Evolutionary conservation across 106 monocot genomes (phyloP).

Genomic region (Narthecium ossifragum): DNA sequence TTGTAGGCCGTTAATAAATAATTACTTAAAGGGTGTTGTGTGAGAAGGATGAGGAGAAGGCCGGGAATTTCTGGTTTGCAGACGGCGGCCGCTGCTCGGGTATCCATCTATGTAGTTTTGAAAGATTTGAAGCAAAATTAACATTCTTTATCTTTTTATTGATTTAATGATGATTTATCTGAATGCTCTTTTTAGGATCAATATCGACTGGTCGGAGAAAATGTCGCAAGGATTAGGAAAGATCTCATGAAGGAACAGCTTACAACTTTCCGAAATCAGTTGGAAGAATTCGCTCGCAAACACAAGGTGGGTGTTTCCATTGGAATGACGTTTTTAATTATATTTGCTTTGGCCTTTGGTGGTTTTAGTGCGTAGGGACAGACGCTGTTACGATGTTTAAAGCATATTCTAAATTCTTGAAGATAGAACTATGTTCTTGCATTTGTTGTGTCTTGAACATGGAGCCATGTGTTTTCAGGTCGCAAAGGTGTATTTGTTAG

Average conservation of each 20-base stretch:
- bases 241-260: conserved; percentile 99
- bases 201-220: conserved; percentile 77
- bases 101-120: conserved; percentile 16
- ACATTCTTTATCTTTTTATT: background rate
- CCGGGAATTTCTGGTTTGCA: conserved; percentile 87
- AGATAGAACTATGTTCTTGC: background rate
- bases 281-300: conserved; percentile 97
- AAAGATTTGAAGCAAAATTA: background rate
- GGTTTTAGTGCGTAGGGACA: background rate
- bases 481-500: too few species aligned
- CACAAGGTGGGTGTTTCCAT: conserved; percentile 55
- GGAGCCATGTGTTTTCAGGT: too few species aligned
- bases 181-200: conserved; percentile 43
- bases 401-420: too few species aligned
- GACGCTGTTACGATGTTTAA: background rate
- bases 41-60: conserved; percentile 79
- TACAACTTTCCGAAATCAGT: conserved; percentile 72
- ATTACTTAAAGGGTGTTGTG: too few species aligned
- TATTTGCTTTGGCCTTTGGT: background rate
- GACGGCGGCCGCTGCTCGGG: conserved; percentile 75
- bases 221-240: conserved; percentile 76
- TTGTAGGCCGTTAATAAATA: too few species aligned
- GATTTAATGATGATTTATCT: background rate
- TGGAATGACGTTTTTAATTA: background rate
- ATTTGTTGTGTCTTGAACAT: background rate